Base-by-base conservation (phyloP, 1,284 basidiomycete genomes). In the Malassezia cuniculi region DNA sequence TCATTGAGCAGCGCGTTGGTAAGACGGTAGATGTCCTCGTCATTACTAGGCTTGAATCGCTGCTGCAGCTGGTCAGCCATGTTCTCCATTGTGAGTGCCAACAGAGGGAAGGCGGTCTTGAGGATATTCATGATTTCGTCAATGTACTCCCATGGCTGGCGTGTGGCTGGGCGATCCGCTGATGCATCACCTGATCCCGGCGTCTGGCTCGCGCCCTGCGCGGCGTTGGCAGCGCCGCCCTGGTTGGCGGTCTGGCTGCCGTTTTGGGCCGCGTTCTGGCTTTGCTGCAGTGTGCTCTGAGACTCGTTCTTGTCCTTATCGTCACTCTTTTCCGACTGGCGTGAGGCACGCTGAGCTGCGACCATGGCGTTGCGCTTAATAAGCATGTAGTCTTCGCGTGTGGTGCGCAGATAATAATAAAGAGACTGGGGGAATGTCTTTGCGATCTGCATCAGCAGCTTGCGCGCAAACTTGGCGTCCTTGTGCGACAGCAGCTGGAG, bases 1-100 rank as follows among this genome's bases (percentile, higher is more conserved):
- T 77, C 76, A 75, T 81, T 60, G 77, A 77, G 68, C 26, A 95
- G 71, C 64, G 89, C 81, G 49, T 80, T 82, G 29, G 89, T 79
- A 54, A 89, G 78, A 12, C 93, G 79, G 70, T 95, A 95, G 14
- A 87, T 81, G 56, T 97, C 90, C 68, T 99, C 93, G 52, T 99
- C 93, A 2, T 79, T 76, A 6, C 78, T 76, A 1, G 84, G 78
- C 69, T 95, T 95, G 73, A 95, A 94, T 31, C 89, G 78, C 49
- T 80, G 77, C 28, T 79, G 76, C 53, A 97, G 82, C 69, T 97
- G 90, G 59, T 99, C 93, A 15, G 93, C 84, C 74, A 97, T 84
- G 32, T 87, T 93, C 70, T 99, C 93, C 75, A 99, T 77, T 39
- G 85, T 93, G 21, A 95, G 73, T 18, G 90, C 85, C 16, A 99